Conservation (phyloP, 179 eudicot genomes). For the Carnegiea gigantea region DNA sequence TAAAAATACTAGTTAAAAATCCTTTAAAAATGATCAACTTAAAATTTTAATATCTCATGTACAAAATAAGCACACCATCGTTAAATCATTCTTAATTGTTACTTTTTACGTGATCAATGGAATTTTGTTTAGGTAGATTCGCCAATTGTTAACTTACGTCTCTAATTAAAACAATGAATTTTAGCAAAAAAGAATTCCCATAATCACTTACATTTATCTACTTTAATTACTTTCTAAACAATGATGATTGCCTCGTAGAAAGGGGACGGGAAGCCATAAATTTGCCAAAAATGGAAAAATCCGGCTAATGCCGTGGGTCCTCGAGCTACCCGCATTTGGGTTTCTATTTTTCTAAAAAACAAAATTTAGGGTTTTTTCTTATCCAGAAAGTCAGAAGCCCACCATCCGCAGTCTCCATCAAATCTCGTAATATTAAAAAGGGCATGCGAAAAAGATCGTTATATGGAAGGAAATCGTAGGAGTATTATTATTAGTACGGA, state of each 20-base stretch:
- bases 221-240: background rate
- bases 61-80: too few relatives aligned
- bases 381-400: conserved; percentile 25
- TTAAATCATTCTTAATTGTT: too few relatives aligned
- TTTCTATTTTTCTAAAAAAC: background rate
- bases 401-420: conserved; percentile 23
- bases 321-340: conserved; percentile 21
- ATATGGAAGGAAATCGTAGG: background rate
- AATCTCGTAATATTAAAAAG: conserved; percentile 14
- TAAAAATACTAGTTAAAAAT: too few relatives aligned
- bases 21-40: too few relatives aligned
- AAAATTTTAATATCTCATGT: too few relatives aligned
- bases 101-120: too few relatives aligned
- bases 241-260: background rate
- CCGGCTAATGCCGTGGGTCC: conserved; percentile 1
- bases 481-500: background rate
- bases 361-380: conserved; percentile 20
- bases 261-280: background rate
- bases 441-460: background rate
- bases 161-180: too few relatives aligned
- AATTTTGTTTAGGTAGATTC: too few relatives aligned
- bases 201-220: too few relatives aligned
- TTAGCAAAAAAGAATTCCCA: too few relatives aligned
- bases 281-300: conserved; percentile 20
- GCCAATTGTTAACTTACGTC: too few relatives aligned